phyloP scores from a whole-genome alignment of 352 stramenopile species.

The Pythium graminicola region DNA sequence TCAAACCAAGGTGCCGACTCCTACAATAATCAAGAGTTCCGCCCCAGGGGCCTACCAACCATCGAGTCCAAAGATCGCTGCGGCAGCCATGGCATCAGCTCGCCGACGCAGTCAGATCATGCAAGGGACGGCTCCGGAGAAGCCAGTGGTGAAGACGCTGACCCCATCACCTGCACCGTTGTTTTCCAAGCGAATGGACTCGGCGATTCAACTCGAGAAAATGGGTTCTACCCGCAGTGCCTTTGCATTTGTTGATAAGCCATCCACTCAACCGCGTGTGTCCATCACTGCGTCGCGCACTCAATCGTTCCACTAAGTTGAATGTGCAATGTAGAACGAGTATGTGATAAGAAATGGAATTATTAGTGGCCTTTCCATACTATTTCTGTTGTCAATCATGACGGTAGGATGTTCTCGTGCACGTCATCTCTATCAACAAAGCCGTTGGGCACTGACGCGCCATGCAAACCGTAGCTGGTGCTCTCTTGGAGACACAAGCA shows the following conservation, averaged over 20 bases:
- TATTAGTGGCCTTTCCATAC: background rate
- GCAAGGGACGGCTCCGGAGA: too few species aligned
- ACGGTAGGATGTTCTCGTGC: background rate
- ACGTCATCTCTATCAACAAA: background rate
- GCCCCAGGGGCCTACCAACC: background rate
- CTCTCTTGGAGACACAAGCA: constrained; percentile 6
- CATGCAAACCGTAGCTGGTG: constrained; percentile 15
- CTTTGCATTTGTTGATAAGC: constrained; percentile 16
- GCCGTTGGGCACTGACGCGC: too few species aligned
- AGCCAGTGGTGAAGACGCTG: background rate
- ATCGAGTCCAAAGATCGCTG: constrained; percentile 21
- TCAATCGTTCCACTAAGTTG: constrained; percentile 10
- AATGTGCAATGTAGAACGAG: too few species aligned
- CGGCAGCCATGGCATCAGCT: constrained; percentile 21
- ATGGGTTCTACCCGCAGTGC: constrained; percentile 11
- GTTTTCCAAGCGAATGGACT: background rate
- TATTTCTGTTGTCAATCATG: constrained; percentile 2
- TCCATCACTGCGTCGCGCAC: constrained; percentile 16
- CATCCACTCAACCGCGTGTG: constrained; percentile 7
- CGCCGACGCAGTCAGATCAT: constrained; percentile 19
- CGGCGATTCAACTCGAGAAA: constrained; percentile 7
- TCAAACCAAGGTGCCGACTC: background rate
- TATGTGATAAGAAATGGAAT: too few species aligned
- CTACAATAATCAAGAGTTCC: background rate
- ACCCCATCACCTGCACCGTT: constrained; percentile 1